A percentile compares a stretch with the other conserved stretches of the same genome.
Evolutionary conservation across 2,329 filamentous ascomycete species (phyloP).

Genomic region (Beauveria sp.): DNA sequence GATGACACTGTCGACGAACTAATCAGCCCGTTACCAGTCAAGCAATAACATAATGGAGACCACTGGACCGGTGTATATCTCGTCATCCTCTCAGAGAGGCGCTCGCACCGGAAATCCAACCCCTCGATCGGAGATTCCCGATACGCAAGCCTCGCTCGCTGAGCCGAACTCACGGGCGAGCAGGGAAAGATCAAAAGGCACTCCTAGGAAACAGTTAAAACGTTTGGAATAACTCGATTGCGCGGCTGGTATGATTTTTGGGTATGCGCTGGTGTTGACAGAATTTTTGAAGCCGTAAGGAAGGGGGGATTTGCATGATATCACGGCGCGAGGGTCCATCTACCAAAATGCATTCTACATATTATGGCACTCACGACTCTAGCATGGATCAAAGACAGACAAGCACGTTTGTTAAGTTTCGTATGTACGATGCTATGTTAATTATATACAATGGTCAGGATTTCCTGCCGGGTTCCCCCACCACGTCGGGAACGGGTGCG

Average conservation of each 20-base stretch:
- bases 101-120: background rate
- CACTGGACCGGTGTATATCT: background rate
- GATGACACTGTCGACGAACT: background rate
- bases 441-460: conserved; percentile 14
- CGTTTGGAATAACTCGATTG: background rate
- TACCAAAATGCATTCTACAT: no score
- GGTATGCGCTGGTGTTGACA: background rate
- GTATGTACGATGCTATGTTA: no score
- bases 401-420: no score
- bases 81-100: background rate
- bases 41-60: conserved; percentile 1
- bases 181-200: background rate
- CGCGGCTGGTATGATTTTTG: background rate
- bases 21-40: background rate
- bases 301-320: no score
- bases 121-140: background rate
- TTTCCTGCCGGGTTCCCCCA: conserved; percentile 16
- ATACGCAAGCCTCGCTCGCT: background rate
- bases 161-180: background rate
- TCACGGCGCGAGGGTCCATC: no score
- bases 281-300: no score
- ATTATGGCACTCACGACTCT: no score
- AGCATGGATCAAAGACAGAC: no score
- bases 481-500: conserved; percentile 16
- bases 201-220: conserved; percentile 1